A percentile compares a stretch with the other conserved stretches of the same genome.
phyloP scores from a whole-genome alignment of 2,329 filamentous ascomycete genomes.

The Monosporascus ibericus region DNA sequence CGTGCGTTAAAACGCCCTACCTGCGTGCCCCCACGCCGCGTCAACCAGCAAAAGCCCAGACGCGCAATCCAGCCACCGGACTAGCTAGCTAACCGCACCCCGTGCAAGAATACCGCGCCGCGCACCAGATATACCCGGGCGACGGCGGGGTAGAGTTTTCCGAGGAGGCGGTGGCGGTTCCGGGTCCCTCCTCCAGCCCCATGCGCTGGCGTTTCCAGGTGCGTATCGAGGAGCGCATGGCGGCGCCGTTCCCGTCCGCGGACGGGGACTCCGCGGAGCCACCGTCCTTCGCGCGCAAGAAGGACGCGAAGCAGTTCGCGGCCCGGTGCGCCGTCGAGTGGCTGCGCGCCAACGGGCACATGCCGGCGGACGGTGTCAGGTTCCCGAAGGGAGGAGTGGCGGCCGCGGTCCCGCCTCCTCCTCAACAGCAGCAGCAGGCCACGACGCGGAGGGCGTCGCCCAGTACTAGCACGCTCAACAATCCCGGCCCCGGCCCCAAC shows the following conservation, averaged over 20 bases:
- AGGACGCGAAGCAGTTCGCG: constrained; percentile 49
- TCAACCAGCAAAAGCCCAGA: neutral
- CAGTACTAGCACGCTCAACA: neutral
- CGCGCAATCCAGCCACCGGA: constrained; percentile 6
- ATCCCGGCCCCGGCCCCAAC: neutral
- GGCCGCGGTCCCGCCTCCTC: neutral
- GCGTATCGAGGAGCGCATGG: constrained; percentile 17
- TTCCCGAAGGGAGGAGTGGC: neutral
- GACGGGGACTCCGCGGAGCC: constrained; percentile 20
- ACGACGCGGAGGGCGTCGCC: neutral
- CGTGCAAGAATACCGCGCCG: constrained; percentile 27
- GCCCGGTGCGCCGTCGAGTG: constrained; percentile 41
- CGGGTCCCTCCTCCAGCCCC: constrained; percentile 1
- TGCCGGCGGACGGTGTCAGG: constrained; percentile 16
- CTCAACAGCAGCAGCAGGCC: neutral
- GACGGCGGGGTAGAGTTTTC: constrained; percentile 9
- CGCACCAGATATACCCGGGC: constrained; percentile 6
- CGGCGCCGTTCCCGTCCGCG: constrained; percentile 12
- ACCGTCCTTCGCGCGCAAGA: constrained; percentile 40
- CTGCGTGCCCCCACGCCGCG: no score
- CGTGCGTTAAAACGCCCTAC: neutral
- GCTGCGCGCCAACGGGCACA: constrained; percentile 25
- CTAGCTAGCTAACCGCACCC: constrained; percentile 17
- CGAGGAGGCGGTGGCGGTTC: constrained; percentile 10
- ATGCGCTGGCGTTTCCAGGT: constrained; percentile 21